Conservation (phyloP, 805 yeast species). For the Wickerhamiella nectarea region DNA sequence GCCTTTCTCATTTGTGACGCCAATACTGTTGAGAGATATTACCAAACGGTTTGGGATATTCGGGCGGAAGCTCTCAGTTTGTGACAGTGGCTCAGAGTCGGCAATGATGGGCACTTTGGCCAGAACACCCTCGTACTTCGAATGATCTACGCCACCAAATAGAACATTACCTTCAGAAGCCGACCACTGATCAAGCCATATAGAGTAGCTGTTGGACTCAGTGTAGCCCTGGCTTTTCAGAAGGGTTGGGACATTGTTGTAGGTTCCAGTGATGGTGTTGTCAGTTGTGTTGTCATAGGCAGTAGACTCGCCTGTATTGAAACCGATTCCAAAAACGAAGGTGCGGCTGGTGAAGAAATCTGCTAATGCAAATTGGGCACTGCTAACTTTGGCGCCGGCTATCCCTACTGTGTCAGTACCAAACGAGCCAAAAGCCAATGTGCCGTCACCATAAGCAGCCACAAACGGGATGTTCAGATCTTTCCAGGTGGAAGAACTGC, state of each 20-base stretch:
- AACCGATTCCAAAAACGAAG: slow-evolving; percentile 36
- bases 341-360: slow-evolving; percentile 25
- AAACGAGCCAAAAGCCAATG: slow-evolving; percentile 36
- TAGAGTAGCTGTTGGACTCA: slow-evolving; percentile 32
- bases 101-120: slow-evolving; percentile 22
- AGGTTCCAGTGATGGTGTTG: slow-evolving; percentile 2
- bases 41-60: neutral
- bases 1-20: neutral
- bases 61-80: neutral
- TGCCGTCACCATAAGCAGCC: slow-evolving; percentile 33
- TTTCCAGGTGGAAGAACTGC: slow-evolving; percentile 2
- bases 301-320: slow-evolving; percentile 23
- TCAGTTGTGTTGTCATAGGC: slow-evolving; percentile 10
- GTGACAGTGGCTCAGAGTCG: neutral
- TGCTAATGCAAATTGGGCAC: slow-evolving; percentile 63
- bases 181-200: slow-evolving; percentile 29
- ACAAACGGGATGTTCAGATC: slow-evolving; percentile 18
- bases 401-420: slow-evolving; percentile 45
- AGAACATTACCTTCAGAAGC: slow-evolving; percentile 28
- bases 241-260: slow-evolving; percentile 24
- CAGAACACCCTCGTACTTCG: slow-evolving; percentile 40
- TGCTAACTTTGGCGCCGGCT: slow-evolving; percentile 33
- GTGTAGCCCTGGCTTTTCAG: slow-evolving; percentile 31
- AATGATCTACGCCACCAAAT: slow-evolving; percentile 58
- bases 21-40: slow-evolving; percentile 3